Evolutionary conservation across 1,284 basidiomycete genomes (phyloP).

Genomic region (Ustilago crameri): DNA sequence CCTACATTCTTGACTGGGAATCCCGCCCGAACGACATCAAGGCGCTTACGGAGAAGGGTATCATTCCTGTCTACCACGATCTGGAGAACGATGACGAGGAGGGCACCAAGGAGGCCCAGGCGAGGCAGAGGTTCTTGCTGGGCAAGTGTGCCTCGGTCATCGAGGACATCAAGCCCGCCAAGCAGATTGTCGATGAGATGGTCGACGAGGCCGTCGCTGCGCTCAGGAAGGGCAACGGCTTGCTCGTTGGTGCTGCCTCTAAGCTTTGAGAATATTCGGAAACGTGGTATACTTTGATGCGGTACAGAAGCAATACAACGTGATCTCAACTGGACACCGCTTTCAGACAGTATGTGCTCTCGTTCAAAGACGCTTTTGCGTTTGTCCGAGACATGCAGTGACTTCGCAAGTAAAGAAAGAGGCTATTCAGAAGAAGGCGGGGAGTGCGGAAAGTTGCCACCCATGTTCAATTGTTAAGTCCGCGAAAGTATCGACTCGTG

Average conservation of each 20-base stretch:
- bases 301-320: no score
- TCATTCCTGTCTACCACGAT: conserved; percentile 62
- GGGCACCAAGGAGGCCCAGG: conserved; percentile 52
- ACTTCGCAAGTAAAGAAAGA: no score
- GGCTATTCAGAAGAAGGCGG: no score
- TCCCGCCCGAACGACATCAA: conserved; percentile 64
- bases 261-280: conserved; percentile 11
- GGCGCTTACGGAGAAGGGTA: conserved; percentile 56
- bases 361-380: no score
- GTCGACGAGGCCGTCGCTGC: conserved; percentile 54
- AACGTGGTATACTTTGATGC: no score
- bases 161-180: conserved; percentile 60
- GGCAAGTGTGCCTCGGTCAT: conserved; percentile 73
- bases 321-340: background rate
- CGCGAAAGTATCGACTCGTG: background rate
- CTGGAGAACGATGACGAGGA: conserved; percentile 62
- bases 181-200: conserved; percentile 62
- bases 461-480: no score
- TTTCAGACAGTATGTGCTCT: no score
- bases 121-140: conserved; percentile 54
- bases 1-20: conserved; percentile 62
- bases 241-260: conserved; percentile 39
- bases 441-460: no score
- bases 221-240: conserved; percentile 42
- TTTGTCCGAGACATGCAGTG: no score